Evolutionary conservation across 805 yeast genomes (phyloP).

Genomic region (Lipomyces starkeyi): DNA sequence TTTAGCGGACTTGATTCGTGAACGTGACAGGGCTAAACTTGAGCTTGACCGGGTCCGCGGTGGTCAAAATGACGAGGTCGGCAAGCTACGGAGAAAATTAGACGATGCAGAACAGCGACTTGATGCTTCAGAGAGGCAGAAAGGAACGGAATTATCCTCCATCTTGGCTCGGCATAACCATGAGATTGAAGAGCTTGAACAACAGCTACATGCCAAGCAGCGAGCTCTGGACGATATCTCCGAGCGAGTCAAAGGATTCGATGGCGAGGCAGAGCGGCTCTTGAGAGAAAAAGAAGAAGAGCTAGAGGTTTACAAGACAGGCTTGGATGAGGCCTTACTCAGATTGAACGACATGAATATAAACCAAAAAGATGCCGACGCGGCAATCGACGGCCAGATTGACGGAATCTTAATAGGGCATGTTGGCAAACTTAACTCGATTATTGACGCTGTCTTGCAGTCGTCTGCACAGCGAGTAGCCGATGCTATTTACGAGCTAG

Average conservation of each 20-base stretch:
- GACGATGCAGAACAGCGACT: conserved; percentile 63
- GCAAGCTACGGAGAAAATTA: conserved; percentile 66
- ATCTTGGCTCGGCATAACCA: conserved; percentile 66
- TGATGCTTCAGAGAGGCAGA: conserved; percentile 64
- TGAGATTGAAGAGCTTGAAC: conserved; percentile 62
- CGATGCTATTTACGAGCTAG: conserved; percentile 69
- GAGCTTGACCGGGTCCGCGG: conserved; percentile 66
- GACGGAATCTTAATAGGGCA: conserved; percentile 59
- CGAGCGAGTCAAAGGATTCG: conserved; percentile 41
- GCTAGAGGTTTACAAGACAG: conserved; percentile 71
- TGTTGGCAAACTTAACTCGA: conserved; percentile 57
- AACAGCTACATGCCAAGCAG: conserved; percentile 46
- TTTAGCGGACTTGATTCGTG: conserved; percentile 85
- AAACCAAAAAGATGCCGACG: conserved; percentile 55
- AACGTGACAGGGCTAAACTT: conserved; percentile 84
- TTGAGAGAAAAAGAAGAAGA: conserved; percentile 76
- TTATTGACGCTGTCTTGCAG: conserved; percentile 71
- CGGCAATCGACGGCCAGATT: conserved; percentile 63
- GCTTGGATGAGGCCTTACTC: conserved; percentile 69
- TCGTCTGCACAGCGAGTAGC: conserved; percentile 76
- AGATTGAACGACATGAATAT: conserved; percentile 58
- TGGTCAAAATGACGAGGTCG: conserved; percentile 67
- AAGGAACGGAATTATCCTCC: conserved; percentile 65
- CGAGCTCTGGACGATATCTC: conserved; percentile 43
- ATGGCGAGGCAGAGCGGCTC: conserved; percentile 50